Evolutionary conservation across 148 eudicot species (phyloP), one percentile per base, ranked within the genome.

Genomic region (Vaccinium vitisidaea): DNA sequence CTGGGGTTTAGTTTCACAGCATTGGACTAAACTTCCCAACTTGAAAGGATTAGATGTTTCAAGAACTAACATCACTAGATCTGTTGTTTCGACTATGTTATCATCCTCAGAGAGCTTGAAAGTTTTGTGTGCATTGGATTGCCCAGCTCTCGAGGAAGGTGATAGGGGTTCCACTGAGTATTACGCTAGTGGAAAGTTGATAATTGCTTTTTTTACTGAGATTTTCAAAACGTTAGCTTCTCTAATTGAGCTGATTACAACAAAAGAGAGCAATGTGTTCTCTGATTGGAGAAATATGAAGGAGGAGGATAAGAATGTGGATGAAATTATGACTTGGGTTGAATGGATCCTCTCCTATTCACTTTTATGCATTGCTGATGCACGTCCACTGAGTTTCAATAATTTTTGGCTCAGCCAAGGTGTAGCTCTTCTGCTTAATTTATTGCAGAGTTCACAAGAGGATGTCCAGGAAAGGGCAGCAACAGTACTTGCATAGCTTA

Each of bases 381-480:
- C 67, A 54, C 86, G 90, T 87, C 91, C 92, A 63, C 90, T 80
- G 15, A 94, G 93, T 83, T 84, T 93, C 88, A 98, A 97, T 90
- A 84, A 83, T 80, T 97, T 97, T 86, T 97, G 99, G 99, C 92
- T 94, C 30, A 90, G 79, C 82, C 98, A 97, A 87, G 98, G 98
- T 86, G 92, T 93, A 14, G 83, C 83, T 53, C 85, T 95, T 91
- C 87, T 94, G 84, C 95, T 97, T 32, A 89, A 88, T 89, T 88
- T 97, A 82, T 86, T 91, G 90, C 93, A 93, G 90, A 97, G 99
- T 81, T 84, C 89, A 25, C 95, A 97, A 82, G 99, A 97, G 89
- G 99, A 97, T 87, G 99, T 95, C 81, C 96, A 94, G 86, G 99
- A 97, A 89, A 92, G 92, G 88, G 96, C 99, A 49, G 98, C 99